Conservation (phyloP, 2,329 filamentous ascomycete genomes). For the Colletotrichum spaethianum region DNA sequence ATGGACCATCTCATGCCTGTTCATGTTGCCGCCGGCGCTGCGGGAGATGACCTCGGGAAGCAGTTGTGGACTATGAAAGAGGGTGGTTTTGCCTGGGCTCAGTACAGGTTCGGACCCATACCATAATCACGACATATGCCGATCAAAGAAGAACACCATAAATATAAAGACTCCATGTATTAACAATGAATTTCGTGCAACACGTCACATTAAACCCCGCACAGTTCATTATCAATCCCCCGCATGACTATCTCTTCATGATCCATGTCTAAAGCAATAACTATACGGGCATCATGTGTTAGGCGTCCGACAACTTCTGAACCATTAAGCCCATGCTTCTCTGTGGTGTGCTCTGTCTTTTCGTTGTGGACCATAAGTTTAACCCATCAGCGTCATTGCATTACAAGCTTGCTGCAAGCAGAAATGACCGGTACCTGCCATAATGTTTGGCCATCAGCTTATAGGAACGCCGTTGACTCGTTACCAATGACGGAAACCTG, state of each 20-base stretch:
- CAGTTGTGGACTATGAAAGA: constrained; percentile 63
- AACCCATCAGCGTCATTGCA: neutral
- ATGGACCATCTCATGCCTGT: constrained; percentile 67
- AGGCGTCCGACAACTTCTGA: neutral
- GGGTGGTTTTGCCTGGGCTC: constrained; percentile 61
- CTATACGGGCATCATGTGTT: constrained; percentile 29
- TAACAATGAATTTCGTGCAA: constrained; percentile 2
- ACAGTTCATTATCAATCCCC: neutral
- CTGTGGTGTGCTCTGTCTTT: neutral
- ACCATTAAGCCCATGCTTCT: neutral
- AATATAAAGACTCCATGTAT: neutral
- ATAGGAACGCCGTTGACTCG: constrained; percentile 53
- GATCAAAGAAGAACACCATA: neutral
- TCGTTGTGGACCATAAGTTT: neutral
- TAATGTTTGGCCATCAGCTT: constrained; percentile 6
- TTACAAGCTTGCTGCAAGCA: neutral
- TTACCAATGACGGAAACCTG: constrained; percentile 57
- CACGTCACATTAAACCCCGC: neutral
- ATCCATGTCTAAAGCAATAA: constrained; percentile 16
- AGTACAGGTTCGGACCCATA: constrained; percentile 59
- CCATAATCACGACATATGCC: neutral
- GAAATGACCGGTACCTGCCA: no score
- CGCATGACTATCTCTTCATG: neutral
- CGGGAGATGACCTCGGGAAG: constrained; percentile 57
- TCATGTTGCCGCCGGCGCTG: constrained; percentile 62